Evolutionary conservation across 2,329 filamentous ascomycete species (phyloP), one percentile per base, ranked within the genome.

Genomic region (Sporothrix curviconia): DNA sequence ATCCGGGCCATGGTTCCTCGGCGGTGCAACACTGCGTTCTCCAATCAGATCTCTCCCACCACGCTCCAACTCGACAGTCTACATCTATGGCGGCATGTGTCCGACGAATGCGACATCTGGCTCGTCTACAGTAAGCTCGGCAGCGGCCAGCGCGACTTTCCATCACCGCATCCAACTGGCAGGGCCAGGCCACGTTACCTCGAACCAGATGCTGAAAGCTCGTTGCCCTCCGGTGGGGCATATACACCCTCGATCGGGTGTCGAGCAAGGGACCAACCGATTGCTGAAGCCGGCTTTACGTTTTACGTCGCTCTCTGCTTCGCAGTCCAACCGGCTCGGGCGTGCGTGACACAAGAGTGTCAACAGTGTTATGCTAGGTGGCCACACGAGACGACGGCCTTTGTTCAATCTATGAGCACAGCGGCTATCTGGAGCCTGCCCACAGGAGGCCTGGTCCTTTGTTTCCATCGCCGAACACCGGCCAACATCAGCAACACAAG

Each of bases 321-420:
- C 87, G 1, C 85, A 83, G 63, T 85, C 86, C 19, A 87, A 88
- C 66, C 78, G n/a, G 79, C 4, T 84, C 82, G 15, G 60, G 55
- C 3, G 76, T 77, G n/a, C 3, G 75, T 86, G 40, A 86, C 84
- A 4, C 87, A 91, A 67, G 84, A 92, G 67, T n/a, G 84, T 87
- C 61, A 85, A 86, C 64, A 92, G 90, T 63, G 82, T 96, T 12
- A 73, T 96, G 22, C 74, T 96, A 15, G 92, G 92, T 40, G 92
- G 92, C 0, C 91, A 96, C 68, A 95, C 91, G 0, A 78, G n/a
- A n/a, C 83, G 64, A 72, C 76, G 15, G 92, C 91, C 0, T 96
- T 96, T 68, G 86, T 96, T 73, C 95, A 96, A n/a, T n/a, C n/a
- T 69, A 96, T 95, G 87, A 95, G 90, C 57, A 89, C 90, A 43